A percentile compares a stretch with the other conserved stretches of the same genome.
These are phyloP conservation scores for barrel medic (Medicago truncatula) DNA, from an alignment of 306 rosid species.

Conservation along the genomic window MtrunA17r5.0-ANR NC_053043.1:14727501-14728000, in stretches of 20 bases:
- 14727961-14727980: constrained; percentile 80
- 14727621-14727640: constrained; percentile 77
- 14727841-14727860: constrained; percentile 66
- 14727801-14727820: constrained; percentile 85
- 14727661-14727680: constrained; percentile 63
- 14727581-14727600: constrained; percentile 75
- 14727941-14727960: constrained; percentile 57
- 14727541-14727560: constrained; percentile 78
- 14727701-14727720: constrained; percentile 79
- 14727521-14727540: constrained; percentile 93
- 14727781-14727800: constrained; percentile 79
- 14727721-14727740: constrained; percentile 82
- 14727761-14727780: constrained; percentile 77
- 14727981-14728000: constrained; percentile 73
- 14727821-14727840: constrained; percentile 60
- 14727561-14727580: constrained; percentile 84
- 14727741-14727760: constrained; percentile 75
- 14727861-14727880: constrained; percentile 74
- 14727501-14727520: constrained; percentile 72
- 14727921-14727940: constrained; percentile 77
- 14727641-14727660: constrained; percentile 83
- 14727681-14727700: constrained; percentile 79
- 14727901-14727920: constrained; percentile 79
- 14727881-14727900: constrained; percentile 77
- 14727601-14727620: constrained; percentile 93